A percentile compares a stretch with the other conserved stretches of the same genome.
phyloP scores from a whole-genome alignment of 805 yeast species.

The Zygosaccharomyces siamensis region DNA sequence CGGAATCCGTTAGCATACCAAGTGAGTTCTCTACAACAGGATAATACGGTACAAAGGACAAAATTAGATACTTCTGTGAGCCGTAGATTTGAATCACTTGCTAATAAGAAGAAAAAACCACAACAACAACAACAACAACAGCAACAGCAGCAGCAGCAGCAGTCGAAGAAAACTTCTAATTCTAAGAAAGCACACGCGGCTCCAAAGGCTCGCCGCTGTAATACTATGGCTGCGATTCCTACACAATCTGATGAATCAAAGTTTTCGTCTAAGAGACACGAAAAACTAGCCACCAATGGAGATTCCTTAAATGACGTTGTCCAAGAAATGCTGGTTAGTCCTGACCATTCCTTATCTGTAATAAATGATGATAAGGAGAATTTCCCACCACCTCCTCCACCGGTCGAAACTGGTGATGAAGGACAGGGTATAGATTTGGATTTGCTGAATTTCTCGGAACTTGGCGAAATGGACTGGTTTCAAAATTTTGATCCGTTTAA shows the following conservation, averaged over 20 bases:
- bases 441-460: conserved; percentile 18
- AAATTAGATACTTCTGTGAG: conserved; percentile 31
- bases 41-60: conserved; percentile 23
- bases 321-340: conserved; percentile 7
- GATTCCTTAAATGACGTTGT: conserved; percentile 3
- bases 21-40: conserved; percentile 25
- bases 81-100: conserved; percentile 34
- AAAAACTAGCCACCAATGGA: background rate
- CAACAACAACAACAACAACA: conserved; percentile 7
- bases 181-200: conserved; percentile 8
- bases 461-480: conserved; percentile 25
- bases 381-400: conserved; percentile 19
- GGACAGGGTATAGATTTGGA: conserved; percentile 11
- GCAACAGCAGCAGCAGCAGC: conserved; percentile 5
- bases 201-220: conserved; percentile 16
- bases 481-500: conserved; percentile 22
- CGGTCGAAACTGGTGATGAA: conserved; percentile 1
- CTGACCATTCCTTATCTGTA: background rate
- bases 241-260: conserved; percentile 6
- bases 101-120: conserved; percentile 24
- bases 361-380: conserved; percentile 29
- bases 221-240: conserved; percentile 19
- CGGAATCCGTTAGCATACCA: conserved; percentile 21
- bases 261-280: background rate
- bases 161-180: conserved; percentile 1